Evolutionary conservation across 2,329 filamentous ascomycete species (phyloP).

Genomic region (Podosphaera xanthii): DNA sequence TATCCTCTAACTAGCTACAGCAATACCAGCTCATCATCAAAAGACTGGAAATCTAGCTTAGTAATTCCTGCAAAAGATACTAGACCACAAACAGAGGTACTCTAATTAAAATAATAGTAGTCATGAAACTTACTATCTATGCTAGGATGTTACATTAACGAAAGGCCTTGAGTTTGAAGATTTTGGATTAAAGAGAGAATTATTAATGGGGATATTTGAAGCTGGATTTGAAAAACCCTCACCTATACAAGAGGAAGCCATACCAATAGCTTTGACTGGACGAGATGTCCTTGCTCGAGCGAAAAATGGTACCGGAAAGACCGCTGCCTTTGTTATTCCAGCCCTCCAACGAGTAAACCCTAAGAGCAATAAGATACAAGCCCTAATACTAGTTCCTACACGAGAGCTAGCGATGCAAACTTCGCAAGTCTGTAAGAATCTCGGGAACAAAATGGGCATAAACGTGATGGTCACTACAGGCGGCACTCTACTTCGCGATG

Average conservation of each 20-base stretch:
- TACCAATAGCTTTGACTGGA: conserved; percentile 85
- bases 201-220: conserved; percentile 98
- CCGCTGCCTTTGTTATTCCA: conserved; percentile 90
- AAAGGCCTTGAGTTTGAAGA: conserved; percentile 97
- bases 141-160: conserved; percentile 86
- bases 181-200: conserved; percentile 79
- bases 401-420: conserved; percentile 94
- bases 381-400: conserved; percentile 86
- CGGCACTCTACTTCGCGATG: conserved; percentile 82
- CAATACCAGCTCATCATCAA: conserved; percentile 17
- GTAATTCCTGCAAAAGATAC: conserved; percentile 53
- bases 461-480: conserved; percentile 99
- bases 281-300: conserved; percentile 88
- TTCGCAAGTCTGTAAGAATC: conserved; percentile 94
- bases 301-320: conserved; percentile 98
- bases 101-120: neutral
- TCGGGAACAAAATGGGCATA: conserved; percentile 88
- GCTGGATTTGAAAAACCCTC: conserved; percentile 97
- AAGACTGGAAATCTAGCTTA: conserved; percentile 53
- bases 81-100: conserved; percentile 61
- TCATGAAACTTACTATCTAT: conserved; percentile 5
- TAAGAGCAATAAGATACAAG: conserved; percentile 89
- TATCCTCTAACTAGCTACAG: neutral
- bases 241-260: conserved; percentile 97
- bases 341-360: conserved; percentile 90